phyloP scores from a whole-genome alignment of 345 rosid genomes.

The Bruguiera parviflora region DNA sequence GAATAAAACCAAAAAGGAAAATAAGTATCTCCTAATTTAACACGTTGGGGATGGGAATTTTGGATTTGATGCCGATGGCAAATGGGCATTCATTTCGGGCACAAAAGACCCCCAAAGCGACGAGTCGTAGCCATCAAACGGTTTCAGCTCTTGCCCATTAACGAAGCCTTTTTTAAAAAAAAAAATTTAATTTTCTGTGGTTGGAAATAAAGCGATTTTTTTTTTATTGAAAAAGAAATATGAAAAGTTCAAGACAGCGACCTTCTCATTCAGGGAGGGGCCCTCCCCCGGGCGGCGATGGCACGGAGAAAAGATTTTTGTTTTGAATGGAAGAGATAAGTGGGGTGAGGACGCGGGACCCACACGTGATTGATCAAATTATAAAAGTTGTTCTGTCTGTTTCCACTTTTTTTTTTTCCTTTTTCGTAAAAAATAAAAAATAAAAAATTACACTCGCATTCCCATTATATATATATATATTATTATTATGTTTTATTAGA shows the following conservation, averaged over 20 bases:
- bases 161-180: too few species aligned
- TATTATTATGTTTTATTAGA: too few species aligned
- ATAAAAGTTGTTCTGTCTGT: constrained; percentile 41
- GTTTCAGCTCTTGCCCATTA: constrained; percentile 12
- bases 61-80: too few species aligned
- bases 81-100: neutral
- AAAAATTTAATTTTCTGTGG: too few species aligned
- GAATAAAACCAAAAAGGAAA: too few species aligned
- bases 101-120: neutral
- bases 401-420: neutral
- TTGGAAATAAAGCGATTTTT: neutral
- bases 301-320: constrained; percentile 20
- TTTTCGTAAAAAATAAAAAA: too few species aligned
- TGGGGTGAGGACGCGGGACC: constrained; percentile 16
- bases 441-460: too few species aligned
- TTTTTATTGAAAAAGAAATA: neutral
- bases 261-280: neutral
- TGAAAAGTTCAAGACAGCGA: constrained; percentile 39
- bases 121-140: neutral
- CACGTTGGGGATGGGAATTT: too few species aligned
- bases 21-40: too few species aligned
- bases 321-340: neutral
- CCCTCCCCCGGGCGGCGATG: constrained; percentile 15
- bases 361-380: neutral
- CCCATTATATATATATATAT: too few species aligned